Base-by-base conservation (phyloP, 176 grass and related monocot genomes). In the Zea luxurians region DNA sequence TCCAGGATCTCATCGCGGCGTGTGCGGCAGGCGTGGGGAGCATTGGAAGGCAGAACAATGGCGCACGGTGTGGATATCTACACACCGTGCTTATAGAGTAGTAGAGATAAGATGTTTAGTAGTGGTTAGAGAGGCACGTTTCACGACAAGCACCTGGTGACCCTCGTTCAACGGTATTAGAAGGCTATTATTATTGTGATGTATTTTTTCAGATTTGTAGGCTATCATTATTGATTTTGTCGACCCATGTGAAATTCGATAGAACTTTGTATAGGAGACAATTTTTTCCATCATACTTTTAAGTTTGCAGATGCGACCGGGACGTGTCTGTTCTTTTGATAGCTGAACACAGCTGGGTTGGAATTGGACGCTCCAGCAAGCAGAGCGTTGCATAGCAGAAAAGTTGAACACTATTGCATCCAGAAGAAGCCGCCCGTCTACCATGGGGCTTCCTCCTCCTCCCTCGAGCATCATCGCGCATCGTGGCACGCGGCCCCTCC, bases 51-150 rank as follows among this genome's bases (percentile, higher is more conserved):
- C n/a, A n/a, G n/a, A n/a, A n/a, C n/a, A n/a, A n/a, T n/a, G n/a
- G n/a, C n/a, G n/a, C n/a, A n/a, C n/a, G n/a, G n/a, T n/a, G n/a
- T n/a, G n/a, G n/a, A n/a, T n/a, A n/a, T n/a, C n/a, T n/a, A n/a
- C n/a, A n/a, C n/a, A n/a, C n/a, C n/a, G n/a, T n/a, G n/a, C n/a
- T n/a, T n/a, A n/a, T n/a, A n/a, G n/a, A n/a, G n/a, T n/a, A n/a
- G n/a, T n/a, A n/a, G n/a, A n/a, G n/a, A n/a, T n/a, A n/a, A n/a
- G n/a, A 37, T 47, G 48, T 64, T 60, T 0, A 64, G 62, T 44
- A 58, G 70, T 71, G 40, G 77, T 49, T 50, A 73, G 48, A 77
- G 83, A 64, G 57, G 41, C 42, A 60, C 45, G 42, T 57, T 57
- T 70, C 77, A 75, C 38, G 64, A 36, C 57, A 48, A 72, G 61